A percentile compares a stretch with the other conserved stretches of the same genome.
These are phyloP conservation scores for Crotalaria pallida DNA, from an alignment of 306 rosid species.

Conservation along the genomic window DNA sequence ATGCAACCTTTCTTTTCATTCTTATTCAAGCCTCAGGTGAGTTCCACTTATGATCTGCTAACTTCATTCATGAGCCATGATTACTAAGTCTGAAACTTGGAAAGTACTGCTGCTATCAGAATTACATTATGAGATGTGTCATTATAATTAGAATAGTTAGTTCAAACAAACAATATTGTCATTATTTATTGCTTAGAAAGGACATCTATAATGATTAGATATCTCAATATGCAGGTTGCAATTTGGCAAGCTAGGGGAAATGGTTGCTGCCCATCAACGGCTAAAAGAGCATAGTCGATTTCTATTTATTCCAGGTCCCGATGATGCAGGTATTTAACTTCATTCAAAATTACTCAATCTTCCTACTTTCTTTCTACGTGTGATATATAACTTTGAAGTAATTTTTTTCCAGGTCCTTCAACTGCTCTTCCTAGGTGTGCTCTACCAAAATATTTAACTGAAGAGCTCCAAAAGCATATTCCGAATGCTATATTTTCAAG, in stretches of 20 bases:
- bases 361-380: background rate
- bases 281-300: slow-evolving; percentile 63
- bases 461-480: slow-evolving; percentile 70
- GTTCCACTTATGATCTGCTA: slow-evolving; percentile 6
- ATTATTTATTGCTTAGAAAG: background rate
- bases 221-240: slow-evolving; percentile 53
- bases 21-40: slow-evolving; percentile 76
- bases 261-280: slow-evolving; percentile 69
- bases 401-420: slow-evolving; percentile 58
- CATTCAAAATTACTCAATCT: slow-evolving; percentile 1
- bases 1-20: slow-evolving; percentile 72
- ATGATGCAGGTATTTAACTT: slow-evolving; percentile 68
- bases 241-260: slow-evolving; percentile 79
- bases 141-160: background rate
- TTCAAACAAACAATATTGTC: background rate
- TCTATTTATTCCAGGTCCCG: slow-evolving; percentile 94
- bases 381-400: slow-evolving; percentile 8
- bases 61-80: background rate
- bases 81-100: slow-evolving; percentile 11
- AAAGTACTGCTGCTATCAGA: background rate
- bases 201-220: slow-evolving; percentile 15
- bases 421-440: slow-evolving; percentile 70
- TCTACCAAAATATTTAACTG: slow-evolving; percentile 74
- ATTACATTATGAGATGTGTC: background rate
- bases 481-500: slow-evolving; percentile 86